A percentile compares a stretch with the other conserved stretches of the same genome.
Evolutionary conservation across 768 basidiomycete genomes (phyloP).

Genomic region (Dendrothele bispora): DNA sequence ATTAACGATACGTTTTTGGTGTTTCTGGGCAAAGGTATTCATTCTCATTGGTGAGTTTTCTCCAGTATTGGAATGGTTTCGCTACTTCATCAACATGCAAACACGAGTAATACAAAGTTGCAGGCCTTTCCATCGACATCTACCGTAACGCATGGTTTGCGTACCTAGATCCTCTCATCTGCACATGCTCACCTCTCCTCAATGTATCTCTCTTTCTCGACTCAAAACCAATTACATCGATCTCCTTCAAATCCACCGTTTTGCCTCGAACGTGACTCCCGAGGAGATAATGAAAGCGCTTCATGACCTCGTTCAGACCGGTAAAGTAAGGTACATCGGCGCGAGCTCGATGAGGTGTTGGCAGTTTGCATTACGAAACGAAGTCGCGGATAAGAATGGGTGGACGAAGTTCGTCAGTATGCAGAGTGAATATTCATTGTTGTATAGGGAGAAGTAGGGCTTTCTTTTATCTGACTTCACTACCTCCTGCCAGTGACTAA

Average conservation of each 20-base stretch:
- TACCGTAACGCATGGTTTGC: no score
- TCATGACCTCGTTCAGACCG: constrained; percentile 37
- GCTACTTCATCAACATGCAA: no score
- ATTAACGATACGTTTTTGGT: no score
- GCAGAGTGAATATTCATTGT: constrained; percentile 47
- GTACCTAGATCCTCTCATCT: no score
- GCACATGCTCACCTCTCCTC: no score
- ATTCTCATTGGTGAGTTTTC: no score
- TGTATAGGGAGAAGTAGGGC: constrained; percentile 44
- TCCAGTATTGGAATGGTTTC: no score
- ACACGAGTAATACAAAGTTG: no score
- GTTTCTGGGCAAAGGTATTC: no score
- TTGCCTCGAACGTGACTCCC: constrained; percentile 24
- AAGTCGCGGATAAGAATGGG: constrained; percentile 34
- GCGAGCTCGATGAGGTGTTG: constrained; percentile 34
- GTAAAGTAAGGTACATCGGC: constrained; percentile 36
- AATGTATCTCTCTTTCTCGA: constrained; percentile 16
- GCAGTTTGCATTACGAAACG: constrained; percentile 38
- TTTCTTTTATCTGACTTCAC: not conserved
- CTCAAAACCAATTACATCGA: constrained; percentile 22
- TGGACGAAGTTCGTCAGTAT: constrained; percentile 52
- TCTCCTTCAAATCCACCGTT: constrained; percentile 38
- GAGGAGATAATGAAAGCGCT: constrained; percentile 43
- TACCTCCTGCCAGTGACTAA: no score
- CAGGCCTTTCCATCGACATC: no score